Base-by-base conservation (phyloP, 2,329 filamentous ascomycete genomes). In the Nothomitra cinnamomea region DNA sequence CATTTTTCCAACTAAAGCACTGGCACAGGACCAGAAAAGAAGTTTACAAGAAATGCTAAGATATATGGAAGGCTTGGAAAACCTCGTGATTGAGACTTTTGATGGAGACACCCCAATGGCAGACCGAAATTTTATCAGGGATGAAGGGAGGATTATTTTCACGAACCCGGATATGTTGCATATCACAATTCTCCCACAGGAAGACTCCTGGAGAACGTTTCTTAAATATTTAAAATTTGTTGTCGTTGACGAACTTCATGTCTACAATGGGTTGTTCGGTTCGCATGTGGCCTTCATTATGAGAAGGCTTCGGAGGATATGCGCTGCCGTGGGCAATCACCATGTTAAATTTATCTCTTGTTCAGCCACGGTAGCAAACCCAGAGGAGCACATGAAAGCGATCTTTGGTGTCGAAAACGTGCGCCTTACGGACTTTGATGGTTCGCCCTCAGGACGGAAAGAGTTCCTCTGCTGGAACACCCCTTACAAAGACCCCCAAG, bases 131-230 rank as follows among this genome's bases (percentile, higher is more conserved):
- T 64, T 72, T 25, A 90, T 98, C 57, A 79, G 90, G 4, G 89
- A 96, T 40, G 82, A 94, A 66, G 92, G 85, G 0, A 78, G 87
- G 22, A 87, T 96, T 57, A 90, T 98, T 51, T 95, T 98, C 62
- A 98, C 92, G 0, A 98, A 98, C 61, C 92, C 92, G 0, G 92
- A 98, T 62, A 98, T 96, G 89, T 74, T 98, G 36, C 92, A 98
- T 60, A 79, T 95, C 35, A 94, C 87, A 0, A 94, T 98, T 24
- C 68, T 98, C 2, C 90, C 92, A 0, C 86, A 95, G 62, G 92
- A 98, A 68, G 83, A 87, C 57, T 77, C 78, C 28, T 98, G 92
- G 92, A 77, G 89, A 48, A 79, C 77, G 0, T 96, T 95, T 60
- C 66, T 98, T n/a, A 79, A 87, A 65, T 88, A 95, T 59, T 69